Percentiles rank a stretch among this genome's conserved stretches.
phyloP scores from a whole-genome alignment of 2,329 filamentous ascomycete species.

The Fusarium subtropicale region DNA sequence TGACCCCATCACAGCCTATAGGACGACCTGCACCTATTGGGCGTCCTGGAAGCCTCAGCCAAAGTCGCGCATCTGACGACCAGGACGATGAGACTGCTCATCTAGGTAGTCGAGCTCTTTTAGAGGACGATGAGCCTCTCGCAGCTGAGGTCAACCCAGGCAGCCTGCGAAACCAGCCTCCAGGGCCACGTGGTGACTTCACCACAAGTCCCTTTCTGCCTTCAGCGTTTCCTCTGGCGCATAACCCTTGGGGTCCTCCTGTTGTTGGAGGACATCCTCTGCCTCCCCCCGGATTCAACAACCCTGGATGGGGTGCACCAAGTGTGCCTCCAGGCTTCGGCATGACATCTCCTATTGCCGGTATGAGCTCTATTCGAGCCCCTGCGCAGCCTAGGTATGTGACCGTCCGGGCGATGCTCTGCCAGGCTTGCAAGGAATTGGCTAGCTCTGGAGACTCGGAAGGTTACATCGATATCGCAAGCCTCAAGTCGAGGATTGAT shows the following conservation, averaged over 20 bases:
- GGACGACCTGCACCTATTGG: slow-evolving; percentile 88
- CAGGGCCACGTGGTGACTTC: slow-evolving; percentile 61
- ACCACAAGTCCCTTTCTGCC: slow-evolving; percentile 57
- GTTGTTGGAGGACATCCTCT: slow-evolving; percentile 52
- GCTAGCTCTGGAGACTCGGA: slow-evolving; percentile 59
- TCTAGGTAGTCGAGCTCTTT: slow-evolving; percentile 88
- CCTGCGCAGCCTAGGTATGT: slow-evolving; percentile 72
- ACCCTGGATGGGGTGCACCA: slow-evolving; percentile 54
- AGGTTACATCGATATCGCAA: slow-evolving; percentile 76
- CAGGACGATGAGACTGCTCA: slow-evolving; percentile 82
- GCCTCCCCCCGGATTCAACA: slow-evolving; percentile 61
- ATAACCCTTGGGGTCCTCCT: slow-evolving; percentile 58
- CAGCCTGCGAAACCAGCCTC: slow-evolving; percentile 62
- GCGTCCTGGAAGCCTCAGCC: slow-evolving; percentile 79
- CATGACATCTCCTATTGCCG: slow-evolving; percentile 49
- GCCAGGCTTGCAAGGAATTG: slow-evolving; percentile 78
- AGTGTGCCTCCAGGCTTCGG: slow-evolving; percentile 51
- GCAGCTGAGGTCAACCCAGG: slow-evolving; percentile 49
- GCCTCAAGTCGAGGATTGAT: slow-evolving; percentile 74
- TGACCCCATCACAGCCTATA: slow-evolving; percentile 75
- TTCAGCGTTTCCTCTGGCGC: slow-evolving; percentile 53
- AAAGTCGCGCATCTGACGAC: slow-evolving; percentile 62
- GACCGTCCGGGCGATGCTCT: slow-evolving; percentile 78
- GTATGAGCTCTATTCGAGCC: slow-evolving; percentile 48
- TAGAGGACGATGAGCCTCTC: slow-evolving; percentile 77